Evolutionary conservation across 768 basidiomycete genomes (phyloP).

Genomic region (Boletus subparvulus): DNA sequence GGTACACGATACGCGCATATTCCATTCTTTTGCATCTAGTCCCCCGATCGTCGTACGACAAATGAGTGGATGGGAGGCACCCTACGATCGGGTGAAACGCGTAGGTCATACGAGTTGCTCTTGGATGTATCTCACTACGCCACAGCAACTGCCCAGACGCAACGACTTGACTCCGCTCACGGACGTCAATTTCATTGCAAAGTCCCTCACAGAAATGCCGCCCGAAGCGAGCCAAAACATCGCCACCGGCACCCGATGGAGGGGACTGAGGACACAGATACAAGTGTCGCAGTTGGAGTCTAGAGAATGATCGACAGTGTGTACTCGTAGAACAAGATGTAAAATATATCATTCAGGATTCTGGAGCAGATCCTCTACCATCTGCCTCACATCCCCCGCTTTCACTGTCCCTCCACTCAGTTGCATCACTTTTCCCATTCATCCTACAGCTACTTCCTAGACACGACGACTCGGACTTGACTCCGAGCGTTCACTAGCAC

Average conservation of each 20-base stretch:
- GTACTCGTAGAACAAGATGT: no score
- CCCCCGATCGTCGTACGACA: slow-evolving; percentile 74
- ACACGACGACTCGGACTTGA: no score
- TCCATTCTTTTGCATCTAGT: slow-evolving; percentile 70
- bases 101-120: slow-evolving; percentile 41
- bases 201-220: slow-evolving; percentile 64
- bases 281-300: no score
- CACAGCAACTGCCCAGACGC: slow-evolving; percentile 63
- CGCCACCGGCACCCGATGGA: slow-evolving; percentile 81
- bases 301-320: no score
- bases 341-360: no score
- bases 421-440: no score
- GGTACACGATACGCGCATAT: slow-evolving; percentile 83
- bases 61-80: slow-evolving; percentile 86
- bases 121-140: background rate
- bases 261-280: slow-evolving; percentile 59
- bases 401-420: no score
- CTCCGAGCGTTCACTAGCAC: no score
- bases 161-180: slow-evolving; percentile 89
- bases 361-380: no score
- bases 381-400: no score
- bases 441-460: no score
- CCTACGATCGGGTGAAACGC: slow-evolving; percentile 75
- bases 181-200: slow-evolving; percentile 79
- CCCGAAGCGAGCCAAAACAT: slow-evolving; percentile 52